Conservation (phyloP, 108 stramenopile genomes). For the Nitzschia sp. region DNA sequence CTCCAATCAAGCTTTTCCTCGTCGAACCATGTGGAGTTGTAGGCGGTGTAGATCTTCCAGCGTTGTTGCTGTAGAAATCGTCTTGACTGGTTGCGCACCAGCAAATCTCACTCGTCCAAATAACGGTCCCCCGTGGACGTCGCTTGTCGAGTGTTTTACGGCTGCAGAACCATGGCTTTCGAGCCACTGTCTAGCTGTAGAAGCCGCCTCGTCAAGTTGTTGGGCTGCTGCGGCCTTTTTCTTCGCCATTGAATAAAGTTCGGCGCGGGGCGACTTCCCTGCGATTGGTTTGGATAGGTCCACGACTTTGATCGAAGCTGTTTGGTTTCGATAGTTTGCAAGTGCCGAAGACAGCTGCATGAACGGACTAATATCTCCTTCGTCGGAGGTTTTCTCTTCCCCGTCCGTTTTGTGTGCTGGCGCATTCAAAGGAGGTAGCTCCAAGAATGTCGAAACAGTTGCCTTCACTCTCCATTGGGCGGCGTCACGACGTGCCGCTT, state of each 20-base stretch:
- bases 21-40: slow-evolving; percentile 32
- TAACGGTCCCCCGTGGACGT: slow-evolving; percentile 1
- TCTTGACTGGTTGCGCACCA: slow-evolving; percentile 25
- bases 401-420: neutral
- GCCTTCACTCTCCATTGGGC: slow-evolving; percentile 69
- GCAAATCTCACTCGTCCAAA: slow-evolving; percentile 38
- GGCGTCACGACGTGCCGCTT: slow-evolving; percentile 66
- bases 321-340: slow-evolving; percentile 30
- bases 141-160: neutral
- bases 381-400: slow-evolving; percentile 35
- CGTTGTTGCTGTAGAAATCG: slow-evolving; percentile 18
- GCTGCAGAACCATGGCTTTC: slow-evolving; percentile 18
- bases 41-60: slow-evolving; percentile 33
- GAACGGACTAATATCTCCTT: slow-evolving; percentile 17
- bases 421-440: slow-evolving; percentile 42
- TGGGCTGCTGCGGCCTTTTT: slow-evolving; percentile 37
- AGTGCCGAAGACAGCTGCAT: slow-evolving; percentile 39
- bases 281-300: slow-evolving; percentile 30
- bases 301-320: slow-evolving; percentile 47
- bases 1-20: too few species aligned
- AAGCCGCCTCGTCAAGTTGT: slow-evolving; percentile 31
- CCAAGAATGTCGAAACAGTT: slow-evolving; percentile 32
- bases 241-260: slow-evolving; percentile 29
- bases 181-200: slow-evolving; percentile 35
- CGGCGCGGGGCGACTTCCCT: slow-evolving; percentile 23